Evolutionary conservation across 768 basidiomycete species (phyloP), one percentile per base, ranked within the genome.

Genomic region (Psilocybe subaeruginosa): DNA sequence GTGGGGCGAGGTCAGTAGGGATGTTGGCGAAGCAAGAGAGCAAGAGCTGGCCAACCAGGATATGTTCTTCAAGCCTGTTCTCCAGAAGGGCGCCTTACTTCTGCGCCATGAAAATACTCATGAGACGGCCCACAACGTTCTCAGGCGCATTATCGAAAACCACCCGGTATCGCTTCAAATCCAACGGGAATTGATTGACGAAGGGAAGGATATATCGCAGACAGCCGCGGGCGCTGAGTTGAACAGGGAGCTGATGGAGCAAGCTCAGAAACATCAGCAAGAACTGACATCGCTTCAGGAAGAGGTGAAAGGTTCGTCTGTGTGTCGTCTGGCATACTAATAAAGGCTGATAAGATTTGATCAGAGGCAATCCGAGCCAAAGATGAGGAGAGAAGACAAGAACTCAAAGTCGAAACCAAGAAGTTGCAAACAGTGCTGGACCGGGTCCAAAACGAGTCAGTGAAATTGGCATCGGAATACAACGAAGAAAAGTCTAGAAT

Each of bases 171-270:
- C 80, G 8, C 14, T 43, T 4, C 1, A 76, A 27, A 85, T 88
- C 51, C 86, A 88, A 64, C 70, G 74, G 29, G 87, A 88, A 66
- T 72, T 87, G 12, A 23, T 23, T 23, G 79, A 80, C 58, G 72
- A 81, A 63, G 74, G 74, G 30, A 78, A 78, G 52, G 74, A 79
- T 45, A 77, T 88, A 14, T 72, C 78, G 1, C 74, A 86, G 52
- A 87, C 87, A 2, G 71, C 75, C 3, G 86, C 86, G 1, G 85
- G 85, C 0, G 74, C 71, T 14, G 86, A 84, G 65, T 75, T 88
- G 17, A 77, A 76, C 51, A 76, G 77, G 16, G 85, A 85, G 41
- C 66, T 85, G 3, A 75, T 78, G 57, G 79, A 79, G 60, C 81
- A 83, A 23, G 23, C 23, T 16, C 64, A 76, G 56, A 75, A 76